phyloP scores from a whole-genome alignment of 1,139 yeast species.

The Diutina siamensis region DNA sequence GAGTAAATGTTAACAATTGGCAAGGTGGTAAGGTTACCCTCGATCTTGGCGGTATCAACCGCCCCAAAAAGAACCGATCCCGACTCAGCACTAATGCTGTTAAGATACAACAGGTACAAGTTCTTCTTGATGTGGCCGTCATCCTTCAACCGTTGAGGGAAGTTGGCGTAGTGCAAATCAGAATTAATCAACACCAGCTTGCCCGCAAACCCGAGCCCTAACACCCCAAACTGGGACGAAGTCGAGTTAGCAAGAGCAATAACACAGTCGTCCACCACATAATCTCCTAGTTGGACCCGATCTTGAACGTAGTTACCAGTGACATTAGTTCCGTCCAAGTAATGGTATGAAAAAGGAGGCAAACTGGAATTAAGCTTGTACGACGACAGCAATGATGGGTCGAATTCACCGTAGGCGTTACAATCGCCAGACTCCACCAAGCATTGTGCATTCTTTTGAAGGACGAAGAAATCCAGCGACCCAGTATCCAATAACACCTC shows the following conservation, averaged over 20 bases:
- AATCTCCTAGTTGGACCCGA: neutral
- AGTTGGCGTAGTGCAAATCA: conserved; percentile 16
- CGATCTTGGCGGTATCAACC: conserved; percentile 40
- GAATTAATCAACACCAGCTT: conserved; percentile 24
- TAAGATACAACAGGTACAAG: conserved; percentile 44
- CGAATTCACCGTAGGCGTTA: conserved; percentile 7
- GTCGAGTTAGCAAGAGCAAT: conserved; percentile 47
- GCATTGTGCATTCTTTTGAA: neutral
- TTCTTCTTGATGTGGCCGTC: conserved; percentile 38
- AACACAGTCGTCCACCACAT: neutral
- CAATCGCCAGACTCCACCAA: neutral
- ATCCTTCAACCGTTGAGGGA: conserved; percentile 18
- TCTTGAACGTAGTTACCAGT: neutral
- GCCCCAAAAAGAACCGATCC: conserved; percentile 50
- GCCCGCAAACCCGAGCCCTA: conserved; percentile 50
- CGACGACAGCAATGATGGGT: conserved; percentile 5
- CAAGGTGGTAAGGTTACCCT: conserved; percentile 19
- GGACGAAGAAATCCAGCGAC: conserved; percentile 6
- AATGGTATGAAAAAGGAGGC: neutral
- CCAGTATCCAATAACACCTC: conserved; percentile 6
- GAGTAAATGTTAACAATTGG: conserved; percentile 13
- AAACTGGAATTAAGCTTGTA: neutral
- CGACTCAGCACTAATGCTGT: conserved; percentile 21
- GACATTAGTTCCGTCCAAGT: conserved; percentile 1
- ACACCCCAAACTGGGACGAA: conserved; percentile 43